These are phyloP conservation scores for Globisporangium paroecandrum DNA, from an alignment of 352 stramenopile genomes.

Conservation along the genomic window DNA sequence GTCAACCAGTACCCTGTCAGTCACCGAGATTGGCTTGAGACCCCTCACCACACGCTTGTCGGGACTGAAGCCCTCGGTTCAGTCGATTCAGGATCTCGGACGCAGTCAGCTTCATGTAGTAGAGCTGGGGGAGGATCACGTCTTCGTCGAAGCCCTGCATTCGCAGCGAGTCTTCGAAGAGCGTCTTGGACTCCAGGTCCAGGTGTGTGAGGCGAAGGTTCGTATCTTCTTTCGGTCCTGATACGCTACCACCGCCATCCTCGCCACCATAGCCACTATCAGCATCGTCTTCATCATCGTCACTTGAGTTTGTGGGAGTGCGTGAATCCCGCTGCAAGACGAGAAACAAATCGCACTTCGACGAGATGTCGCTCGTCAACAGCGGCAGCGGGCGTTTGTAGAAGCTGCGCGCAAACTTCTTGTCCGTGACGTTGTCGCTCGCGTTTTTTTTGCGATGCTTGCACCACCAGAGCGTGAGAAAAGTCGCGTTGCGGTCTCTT, in stretches of 20 bases:
- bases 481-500: conserved; percentile 27
- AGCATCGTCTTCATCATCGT: conserved; percentile 5
- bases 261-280: conserved; percentile 7
- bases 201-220: conserved; percentile 6
- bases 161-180: conserved; percentile 22
- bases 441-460: conserved; percentile 7
- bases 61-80: conserved; percentile 31
- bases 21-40: not conserved
- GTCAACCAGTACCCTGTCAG: not conserved
- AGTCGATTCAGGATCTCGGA: conserved; percentile 53
- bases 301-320: not conserved
- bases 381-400: conserved; percentile 16
- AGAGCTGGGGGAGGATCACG: conserved; percentile 39
- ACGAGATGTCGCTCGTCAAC: conserved; percentile 16
- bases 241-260: not conserved
- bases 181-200: conserved; percentile 14
- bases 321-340: not conserved
- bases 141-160: conserved; percentile 35
- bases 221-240: not conserved
- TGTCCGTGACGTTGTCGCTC: conserved; percentile 8
- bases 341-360: conserved; percentile 24
- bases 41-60: conserved; percentile 30
- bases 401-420: conserved; percentile 12
- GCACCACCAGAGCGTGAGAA: conserved; percentile 41
- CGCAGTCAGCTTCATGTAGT: conserved; percentile 53